These are phyloP conservation scores for Penicillium sp. DNA, from an alignment of 2,329 filamentous ascomycete species.

Conservation along the genomic window DNA sequence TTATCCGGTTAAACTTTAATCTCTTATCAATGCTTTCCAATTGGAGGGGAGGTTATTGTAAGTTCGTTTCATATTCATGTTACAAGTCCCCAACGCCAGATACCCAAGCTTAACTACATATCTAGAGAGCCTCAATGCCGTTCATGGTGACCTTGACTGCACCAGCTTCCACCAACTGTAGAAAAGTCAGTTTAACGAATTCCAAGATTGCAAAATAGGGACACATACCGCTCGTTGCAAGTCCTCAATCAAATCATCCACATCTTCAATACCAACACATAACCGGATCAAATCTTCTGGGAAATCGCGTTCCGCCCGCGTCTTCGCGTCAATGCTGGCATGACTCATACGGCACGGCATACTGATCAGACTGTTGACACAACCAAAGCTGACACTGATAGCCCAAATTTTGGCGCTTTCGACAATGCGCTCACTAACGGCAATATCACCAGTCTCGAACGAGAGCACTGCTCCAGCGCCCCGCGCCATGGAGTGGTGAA, in stretches of 20 bases:
- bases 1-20: background rate
- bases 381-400: slow-evolving; percentile 96
- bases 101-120: background rate
- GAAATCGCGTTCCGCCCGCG: slow-evolving; percentile 80
- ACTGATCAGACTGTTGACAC: slow-evolving; percentile 96
- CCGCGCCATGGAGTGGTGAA: slow-evolving; percentile 93
- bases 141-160: slow-evolving; percentile 83
- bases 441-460: slow-evolving; percentile 88
- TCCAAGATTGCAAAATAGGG: background rate
- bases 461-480: slow-evolving; percentile 91
- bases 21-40: too few relatives aligned
- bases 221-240: slow-evolving; percentile 78
- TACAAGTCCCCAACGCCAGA: slow-evolving; percentile 18
- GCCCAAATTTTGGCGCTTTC: slow-evolving; percentile 88
- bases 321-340: slow-evolving; percentile 95
- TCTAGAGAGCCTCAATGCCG: slow-evolving; percentile 64
- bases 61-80: background rate
- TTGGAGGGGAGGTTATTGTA: too few relatives aligned
- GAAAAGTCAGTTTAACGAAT: slow-evolving; percentile 12
- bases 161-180: slow-evolving; percentile 83
- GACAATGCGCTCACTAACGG: slow-evolving; percentile 84
- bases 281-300: slow-evolving; percentile 94
- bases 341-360: slow-evolving; percentile 99
- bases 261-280: slow-evolving; percentile 95
- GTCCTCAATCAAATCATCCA: slow-evolving; percentile 87